phyloP scores from a whole-genome alignment of 2,329 filamentous ascomycete genomes.

The Hysterium pulicare region DNA sequence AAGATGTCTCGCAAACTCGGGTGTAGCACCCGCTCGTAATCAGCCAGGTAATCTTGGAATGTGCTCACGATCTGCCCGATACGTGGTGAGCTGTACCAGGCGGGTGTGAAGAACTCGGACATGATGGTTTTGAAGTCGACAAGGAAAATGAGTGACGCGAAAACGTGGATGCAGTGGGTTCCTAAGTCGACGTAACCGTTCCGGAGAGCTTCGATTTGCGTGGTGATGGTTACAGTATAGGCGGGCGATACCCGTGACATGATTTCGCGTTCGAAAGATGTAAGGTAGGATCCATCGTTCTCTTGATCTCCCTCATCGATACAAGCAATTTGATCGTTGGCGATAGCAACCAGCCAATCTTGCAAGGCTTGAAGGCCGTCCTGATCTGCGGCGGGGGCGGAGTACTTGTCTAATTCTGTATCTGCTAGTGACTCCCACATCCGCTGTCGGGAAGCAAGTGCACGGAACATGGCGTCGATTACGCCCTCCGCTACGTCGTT shows the following conservation, averaged over 20 bases:
- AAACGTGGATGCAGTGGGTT: conserved; percentile 86
- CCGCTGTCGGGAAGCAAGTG: conserved; percentile 77
- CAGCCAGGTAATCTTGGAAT: conserved; percentile 88
- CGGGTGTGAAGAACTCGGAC: conserved; percentile 82
- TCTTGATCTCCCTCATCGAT: conserved; percentile 77
- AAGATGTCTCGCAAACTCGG: conserved; percentile 86
- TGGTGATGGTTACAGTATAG: conserved; percentile 69
- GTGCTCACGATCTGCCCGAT: conserved; percentile 95
- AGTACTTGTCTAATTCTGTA: conserved; percentile 75
- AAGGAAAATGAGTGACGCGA: conserved; percentile 81
- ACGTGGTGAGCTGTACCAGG: conserved; percentile 81
- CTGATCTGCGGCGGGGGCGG: conserved; percentile 50
- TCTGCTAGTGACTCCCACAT: conserved; percentile 87
- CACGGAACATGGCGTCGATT: conserved; percentile 90
- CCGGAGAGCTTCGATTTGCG: conserved; percentile 70
- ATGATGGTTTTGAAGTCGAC: conserved; percentile 85
- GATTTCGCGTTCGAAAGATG: conserved; percentile 80
- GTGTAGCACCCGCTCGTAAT: conserved; percentile 82
- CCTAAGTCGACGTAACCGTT: conserved; percentile 94
- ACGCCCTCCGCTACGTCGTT: conserved; percentile 92
- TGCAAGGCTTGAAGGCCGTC: conserved; percentile 71
- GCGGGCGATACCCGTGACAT: conserved; percentile 74
- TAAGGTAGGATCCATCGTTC: conserved; percentile 68
- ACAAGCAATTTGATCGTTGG: conserved; percentile 97
- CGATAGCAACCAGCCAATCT: conserved; percentile 94